Evolutionary conservation across 2,329 filamentous ascomycete species (phyloP).

Genomic region (Diaporthe vaccinii): DNA sequence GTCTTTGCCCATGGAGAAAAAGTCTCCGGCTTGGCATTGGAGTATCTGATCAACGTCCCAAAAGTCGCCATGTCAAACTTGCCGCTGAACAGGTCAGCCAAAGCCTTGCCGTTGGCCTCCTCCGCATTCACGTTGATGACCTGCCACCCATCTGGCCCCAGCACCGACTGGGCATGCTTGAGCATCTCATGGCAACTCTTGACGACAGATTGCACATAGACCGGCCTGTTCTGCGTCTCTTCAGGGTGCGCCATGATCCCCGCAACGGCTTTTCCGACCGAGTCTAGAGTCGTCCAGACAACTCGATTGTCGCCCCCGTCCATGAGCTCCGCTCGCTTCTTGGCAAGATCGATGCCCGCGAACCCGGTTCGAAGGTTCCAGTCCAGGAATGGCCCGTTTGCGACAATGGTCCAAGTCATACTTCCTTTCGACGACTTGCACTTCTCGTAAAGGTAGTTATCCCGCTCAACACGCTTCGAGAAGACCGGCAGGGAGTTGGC

Average conservation of each 20-base stretch:
- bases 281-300: constrained; percentile 45
- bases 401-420: constrained; percentile 49
- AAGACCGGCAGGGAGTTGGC: constrained; percentile 44
- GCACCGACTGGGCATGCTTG: constrained; percentile 41
- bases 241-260: constrained; percentile 46
- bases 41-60: constrained; percentile 42
- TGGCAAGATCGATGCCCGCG: constrained; percentile 45
- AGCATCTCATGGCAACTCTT: constrained; percentile 46
- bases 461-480: constrained; percentile 12
- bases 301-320: constrained; percentile 47
- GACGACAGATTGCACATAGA: constrained; percentile 43
- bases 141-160: constrained; percentile 43
- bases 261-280: constrained; percentile 47
- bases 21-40: constrained; percentile 41
- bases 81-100: constrained; percentile 43
- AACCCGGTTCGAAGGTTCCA: constrained; percentile 45
- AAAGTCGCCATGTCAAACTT: constrained; percentile 41
- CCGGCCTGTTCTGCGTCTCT: constrained; percentile 48
- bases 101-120: constrained; percentile 41
- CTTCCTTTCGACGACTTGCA: neutral
- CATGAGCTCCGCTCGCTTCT: constrained; percentile 43
- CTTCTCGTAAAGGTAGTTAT: constrained; percentile 13
- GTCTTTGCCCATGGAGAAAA: constrained; percentile 39
- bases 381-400: constrained; percentile 50
- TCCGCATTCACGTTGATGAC: constrained; percentile 40